Evolutionary conservation across 2,329 filamentous ascomycete species (phyloP).

Genomic region (Paraphoma chrysanthemicola): DNA sequence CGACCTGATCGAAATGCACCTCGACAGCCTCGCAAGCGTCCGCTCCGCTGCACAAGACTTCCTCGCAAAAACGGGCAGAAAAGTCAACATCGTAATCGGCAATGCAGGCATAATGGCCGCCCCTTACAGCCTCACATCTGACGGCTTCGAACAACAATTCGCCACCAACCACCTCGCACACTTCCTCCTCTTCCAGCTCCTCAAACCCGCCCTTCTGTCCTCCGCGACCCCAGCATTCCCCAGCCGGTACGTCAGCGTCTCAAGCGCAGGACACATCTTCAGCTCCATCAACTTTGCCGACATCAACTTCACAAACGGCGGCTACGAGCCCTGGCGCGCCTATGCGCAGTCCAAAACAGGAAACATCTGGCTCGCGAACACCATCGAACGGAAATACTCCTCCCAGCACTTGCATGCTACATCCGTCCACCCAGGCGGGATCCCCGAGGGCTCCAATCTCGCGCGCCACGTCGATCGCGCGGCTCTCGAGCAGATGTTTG

Average conservation of each 20-base stretch:
- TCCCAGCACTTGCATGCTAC: slow-evolving; percentile 18
- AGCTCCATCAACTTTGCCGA: slow-evolving; percentile 51
- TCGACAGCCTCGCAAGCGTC: slow-evolving; percentile 16
- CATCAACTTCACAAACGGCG: slow-evolving; percentile 46
- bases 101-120: slow-evolving; percentile 44
- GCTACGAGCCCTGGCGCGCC: slow-evolving; percentile 47
- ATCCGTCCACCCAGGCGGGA: slow-evolving; percentile 27
- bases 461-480: too few relatives aligned
- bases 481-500: not conserved
- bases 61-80: slow-evolving; percentile 3
- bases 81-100: slow-evolving; percentile 29
- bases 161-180: slow-evolving; percentile 57
- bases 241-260: slow-evolving; percentile 45
- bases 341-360: slow-evolving; percentile 61
- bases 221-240: slow-evolving; percentile 41
- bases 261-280: slow-evolving; percentile 41
- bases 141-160: slow-evolving; percentile 49
- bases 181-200: slow-evolving; percentile 60
- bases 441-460: not conserved
- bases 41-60: slow-evolving; percentile 10
- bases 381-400: slow-evolving; percentile 24
- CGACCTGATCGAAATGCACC: slow-evolving; percentile 25
- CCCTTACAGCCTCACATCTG: slow-evolving; percentile 25
- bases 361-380: slow-evolving; percentile 46
- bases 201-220: slow-evolving; percentile 53